Conservation (phyloP, 2,329 filamentous ascomycete species). For the Leptographium lundbergii region DNA sequence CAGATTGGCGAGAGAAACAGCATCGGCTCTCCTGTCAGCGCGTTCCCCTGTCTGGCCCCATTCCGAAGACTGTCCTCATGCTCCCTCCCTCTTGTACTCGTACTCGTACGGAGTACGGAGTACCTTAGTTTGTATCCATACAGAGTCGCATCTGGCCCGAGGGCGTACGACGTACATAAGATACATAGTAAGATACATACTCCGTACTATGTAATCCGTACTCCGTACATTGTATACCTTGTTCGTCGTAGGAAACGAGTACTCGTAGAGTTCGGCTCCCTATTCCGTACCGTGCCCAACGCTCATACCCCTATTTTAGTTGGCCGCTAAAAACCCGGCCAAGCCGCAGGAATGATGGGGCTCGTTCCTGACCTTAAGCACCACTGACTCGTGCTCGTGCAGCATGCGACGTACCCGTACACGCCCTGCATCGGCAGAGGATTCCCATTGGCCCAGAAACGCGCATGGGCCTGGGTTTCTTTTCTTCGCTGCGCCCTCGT, state of each 20-base stretch:
- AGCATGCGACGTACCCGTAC: not conserved
- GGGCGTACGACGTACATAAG: not conserved
- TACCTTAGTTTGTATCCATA: no score
- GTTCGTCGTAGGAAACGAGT: not conserved
- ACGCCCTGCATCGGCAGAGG: no score
- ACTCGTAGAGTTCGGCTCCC: not conserved
- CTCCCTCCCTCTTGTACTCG: no score
- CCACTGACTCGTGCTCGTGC: not conserved
- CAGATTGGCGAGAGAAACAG: no score
- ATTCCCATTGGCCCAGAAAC: not conserved
- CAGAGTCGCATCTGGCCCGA: no score
- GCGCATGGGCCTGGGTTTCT: not conserved
- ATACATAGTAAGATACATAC: not conserved
- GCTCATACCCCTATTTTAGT: not conserved
- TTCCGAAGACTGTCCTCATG: no score
- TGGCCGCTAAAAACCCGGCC: not conserved
- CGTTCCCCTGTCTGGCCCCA: no score
- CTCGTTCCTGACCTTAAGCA: not conserved
- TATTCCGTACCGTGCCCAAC: not conserved
- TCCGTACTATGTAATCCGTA: not conserved
- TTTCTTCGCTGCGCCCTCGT: not conserved
- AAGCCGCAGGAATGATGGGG: not conserved
- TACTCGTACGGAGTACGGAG: no score
- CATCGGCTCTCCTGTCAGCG: no score
- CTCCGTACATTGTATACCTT: no score